Evolutionary conservation across 1,139 yeast genomes (phyloP), one percentile per base, ranked within the genome.

Genomic region (Hansenula sp.): DNA sequence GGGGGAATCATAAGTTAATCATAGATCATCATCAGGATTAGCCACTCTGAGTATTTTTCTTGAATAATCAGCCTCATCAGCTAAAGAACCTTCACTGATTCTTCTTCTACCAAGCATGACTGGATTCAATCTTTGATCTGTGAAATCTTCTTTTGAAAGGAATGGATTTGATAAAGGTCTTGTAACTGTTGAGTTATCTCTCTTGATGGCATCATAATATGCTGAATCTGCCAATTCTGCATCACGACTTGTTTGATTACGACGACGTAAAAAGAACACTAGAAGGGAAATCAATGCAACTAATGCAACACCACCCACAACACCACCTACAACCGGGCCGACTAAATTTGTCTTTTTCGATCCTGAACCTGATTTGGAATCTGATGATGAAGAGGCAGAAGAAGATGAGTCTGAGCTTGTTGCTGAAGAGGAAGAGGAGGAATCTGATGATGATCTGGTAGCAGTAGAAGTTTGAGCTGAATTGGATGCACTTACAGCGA

Each of bases 61-160:
- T 8, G 86, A 79, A 59, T 84, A 84, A 58, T 84, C 90, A 33
- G 72, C 70, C 50, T 83, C 83, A 58, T 84, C 91, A 34, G 78
- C 81, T 41, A 84, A 63, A 9, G 86, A 76, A 4, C 61, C 57
- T 74, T 72, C 51, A 71, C 70, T 38, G 80, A 78, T 52, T 67
- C 74, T 58, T 76, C 80, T 47, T 72, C 73, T 54, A 68, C 57
- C 58, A 36, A 58, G 36, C 59, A 55, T 57, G 33, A 56, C 71
- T 2, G 88, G 87, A 52, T 83, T 86, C 46, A 82, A 62, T 33
- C 87, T 68, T 47, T 78, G 77, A 57, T 84, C 91, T 52, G 53
- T 52, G 45, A 76, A 79, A 17, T 72, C 73, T 10, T 55, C 59
- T 33, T 54, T 54, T 4, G 47, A 31, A 2, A 49, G 34, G 42